Percentiles rank a stretch among this genome's conserved stretches.
These are phyloP conservation scores for Moniliophthora roreri DNA, from an alignment of 1,284 basidiomycete species.

Conservation along the genomic window DNA sequence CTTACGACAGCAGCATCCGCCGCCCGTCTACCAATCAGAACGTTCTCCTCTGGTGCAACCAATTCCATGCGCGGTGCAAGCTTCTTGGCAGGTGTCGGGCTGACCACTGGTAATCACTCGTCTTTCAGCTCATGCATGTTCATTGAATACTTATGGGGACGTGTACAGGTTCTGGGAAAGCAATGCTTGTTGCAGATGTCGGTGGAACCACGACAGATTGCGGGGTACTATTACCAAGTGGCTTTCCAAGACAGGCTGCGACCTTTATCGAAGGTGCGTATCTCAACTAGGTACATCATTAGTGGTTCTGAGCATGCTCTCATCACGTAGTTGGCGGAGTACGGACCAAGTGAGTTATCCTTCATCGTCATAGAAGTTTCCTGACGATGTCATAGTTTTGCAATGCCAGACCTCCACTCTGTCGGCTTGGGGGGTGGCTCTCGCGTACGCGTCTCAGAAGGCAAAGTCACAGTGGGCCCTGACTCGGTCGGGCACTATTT, in stretches of 20 bases:
- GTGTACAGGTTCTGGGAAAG: background rate
- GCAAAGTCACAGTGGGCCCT: conserved; percentile 47
- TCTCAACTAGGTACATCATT: background rate
- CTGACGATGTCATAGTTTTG: conserved; percentile 33
- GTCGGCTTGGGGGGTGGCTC: conserved; percentile 54
- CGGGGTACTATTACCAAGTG: conserved; percentile 49
- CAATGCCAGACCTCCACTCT: conserved; percentile 50
- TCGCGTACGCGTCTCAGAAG: conserved; percentile 31
- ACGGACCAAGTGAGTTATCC: conserved; percentile 17
- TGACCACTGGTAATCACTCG: background rate
- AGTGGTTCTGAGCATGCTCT: background rate
- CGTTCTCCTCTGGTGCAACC: conserved; percentile 58
- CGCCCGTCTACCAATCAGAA: conserved; percentile 51
- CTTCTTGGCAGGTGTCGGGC: conserved; percentile 45
- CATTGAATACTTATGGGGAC: background rate
- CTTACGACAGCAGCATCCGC: conserved; percentile 47
- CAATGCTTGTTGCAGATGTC: conserved; percentile 33
- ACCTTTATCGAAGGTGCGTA: conserved; percentile 40
- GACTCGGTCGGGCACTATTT: conserved; percentile 53
- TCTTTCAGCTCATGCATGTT: too few species aligned
- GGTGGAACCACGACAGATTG: conserved; percentile 58
- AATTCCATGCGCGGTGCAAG: conserved; percentile 64
- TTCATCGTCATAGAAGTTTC: background rate
- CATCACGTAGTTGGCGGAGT: conserved; percentile 16
- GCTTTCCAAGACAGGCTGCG: conserved; percentile 51